These are phyloP conservation scores for Exophiala sideris DNA, from an alignment of 2,329 filamentous ascomycete species.

Conservation along the genomic window DNA sequence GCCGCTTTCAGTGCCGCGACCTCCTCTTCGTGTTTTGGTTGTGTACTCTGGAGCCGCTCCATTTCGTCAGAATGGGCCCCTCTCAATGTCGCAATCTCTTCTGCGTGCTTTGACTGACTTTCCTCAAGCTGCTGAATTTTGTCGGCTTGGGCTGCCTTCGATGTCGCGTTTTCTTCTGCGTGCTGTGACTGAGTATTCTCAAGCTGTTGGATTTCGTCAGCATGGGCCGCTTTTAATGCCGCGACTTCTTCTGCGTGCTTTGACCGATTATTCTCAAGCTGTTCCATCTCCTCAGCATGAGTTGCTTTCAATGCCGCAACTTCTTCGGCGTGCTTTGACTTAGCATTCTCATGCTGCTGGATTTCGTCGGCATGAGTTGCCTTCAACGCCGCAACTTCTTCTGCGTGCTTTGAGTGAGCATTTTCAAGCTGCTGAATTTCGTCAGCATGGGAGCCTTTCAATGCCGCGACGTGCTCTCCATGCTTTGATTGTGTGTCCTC, in stretches of 20 bases:
- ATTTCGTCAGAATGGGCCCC: conserved; percentile 33
- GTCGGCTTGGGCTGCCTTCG: too few species aligned
- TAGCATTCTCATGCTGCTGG: conserved; percentile 30
- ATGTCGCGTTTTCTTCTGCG: conserved; percentile 9
- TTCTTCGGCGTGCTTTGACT: conserved; percentile 10
- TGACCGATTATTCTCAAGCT: conserved; percentile 26
- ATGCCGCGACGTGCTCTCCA: conserved; percentile 8
- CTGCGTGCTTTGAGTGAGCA: conserved; percentile 1
- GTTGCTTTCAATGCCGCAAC: conserved; percentile 6
- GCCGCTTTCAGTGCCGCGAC: conserved; percentile 7
- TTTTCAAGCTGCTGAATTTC: conserved; percentile 27
- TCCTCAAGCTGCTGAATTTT: too few species aligned
- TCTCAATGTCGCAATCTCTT: conserved; percentile 18
- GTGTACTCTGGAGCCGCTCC: conserved; percentile 30
- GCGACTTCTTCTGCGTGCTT: conserved; percentile 11
- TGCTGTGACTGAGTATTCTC: conserved; percentile 1
- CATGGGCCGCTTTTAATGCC: conserved; percentile 15
- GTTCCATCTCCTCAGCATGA: conserved; percentile 25
- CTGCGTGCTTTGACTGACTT: neutral
- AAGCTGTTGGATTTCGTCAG: conserved; percentile 18
- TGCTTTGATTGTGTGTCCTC: conserved; percentile 1
- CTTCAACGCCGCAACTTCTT: conserved; percentile 24
- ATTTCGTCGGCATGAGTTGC: conserved; percentile 33
- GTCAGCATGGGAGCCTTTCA: conserved; percentile 31
- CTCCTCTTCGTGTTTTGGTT: conserved; percentile 12